phyloP scores from a whole-genome alignment of 495 filamentous ascomycete species.

The Lineolata rhizophorae region DNA sequence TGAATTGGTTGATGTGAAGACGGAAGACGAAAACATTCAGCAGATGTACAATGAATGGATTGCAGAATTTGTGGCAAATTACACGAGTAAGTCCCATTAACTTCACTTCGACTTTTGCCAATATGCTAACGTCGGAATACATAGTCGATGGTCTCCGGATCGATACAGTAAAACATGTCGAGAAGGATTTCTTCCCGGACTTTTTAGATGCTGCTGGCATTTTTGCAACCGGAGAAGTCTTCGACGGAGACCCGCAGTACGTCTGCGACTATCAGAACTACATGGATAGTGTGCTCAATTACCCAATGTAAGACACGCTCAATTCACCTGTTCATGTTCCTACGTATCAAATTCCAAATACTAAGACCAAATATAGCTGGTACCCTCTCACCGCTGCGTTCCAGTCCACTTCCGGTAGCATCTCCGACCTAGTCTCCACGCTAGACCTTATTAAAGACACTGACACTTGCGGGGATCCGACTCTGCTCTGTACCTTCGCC shows the following conservation, averaged over 20 bases:
- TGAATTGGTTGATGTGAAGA: slow-evolving; percentile 47
- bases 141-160: slow-evolving; percentile 55
- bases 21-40: slow-evolving; percentile 32
- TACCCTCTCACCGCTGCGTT: slow-evolving; percentile 42
- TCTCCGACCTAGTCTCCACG: slow-evolving; percentile 8
- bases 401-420: slow-evolving; percentile 10
- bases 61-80: slow-evolving; percentile 35
- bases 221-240: slow-evolving; percentile 49
- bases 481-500: slow-evolving; percentile 46
- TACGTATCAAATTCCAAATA: too few relatives aligned
- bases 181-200: slow-evolving; percentile 42
- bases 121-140: slow-evolving; percentile 1
- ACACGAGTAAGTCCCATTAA: slow-evolving; percentile 25
- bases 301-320: slow-evolving; percentile 26
- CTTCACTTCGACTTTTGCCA: neutral
- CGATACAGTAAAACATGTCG: slow-evolving; percentile 53
- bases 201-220: slow-evolving; percentile 46
- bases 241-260: slow-evolving; percentile 34
- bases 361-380: slow-evolving; percentile 16
- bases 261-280: slow-evolving; percentile 43
- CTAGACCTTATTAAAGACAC: too few relatives aligned
- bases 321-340: neutral
- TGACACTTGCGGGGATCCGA: slow-evolving; percentile 38
- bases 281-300: slow-evolving; percentile 46
- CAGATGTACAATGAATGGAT: slow-evolving; percentile 46